Base-by-base conservation (phyloP, 2,329 filamentous ascomycete genomes). In the Thielaviopsis ethacetica region DNA sequence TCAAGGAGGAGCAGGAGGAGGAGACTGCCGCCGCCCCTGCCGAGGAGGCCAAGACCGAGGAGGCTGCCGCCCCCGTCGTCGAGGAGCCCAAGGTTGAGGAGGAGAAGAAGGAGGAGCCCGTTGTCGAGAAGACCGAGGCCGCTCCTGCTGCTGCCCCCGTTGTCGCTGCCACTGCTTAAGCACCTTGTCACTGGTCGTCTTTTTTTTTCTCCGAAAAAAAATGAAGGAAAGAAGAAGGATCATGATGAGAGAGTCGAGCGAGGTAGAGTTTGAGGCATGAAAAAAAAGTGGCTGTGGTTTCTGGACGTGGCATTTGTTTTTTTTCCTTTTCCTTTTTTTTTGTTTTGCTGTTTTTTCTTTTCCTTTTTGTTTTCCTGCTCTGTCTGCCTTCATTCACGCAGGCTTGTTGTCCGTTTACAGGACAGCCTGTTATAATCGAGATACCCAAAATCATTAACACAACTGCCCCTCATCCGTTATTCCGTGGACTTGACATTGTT, bases 61-160 rank as follows among this genome's bases (percentile, higher is more conserved):
- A 73, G 57, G 69, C 75, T 56, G 72, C 69, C 62, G 72, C 69
- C 62, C 74, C 79, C 65, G 73, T 75, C 63, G 60, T 60, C 21
- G 62, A 68, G 60, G 68, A 73, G 66, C 60, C 60, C 50, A 57
- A 66, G n/a, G 58, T 64, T 56, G 65, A 68, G 65, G 64, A 64
- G 62, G 62, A 64, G 13, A 63, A 63, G 57, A 63, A 65, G 64
- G 62, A 65, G 59, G 72, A 74, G 68, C 64, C 71, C 22, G 68
- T 71, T 66, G 69, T 72, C 26, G 70, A 72, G 66, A 68, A 70
- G 59, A 71, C 68, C 13, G 65, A 69, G 19, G 65, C 71, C 54
- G 67, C 71, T 59, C 65, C 74, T 59, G 69, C 75, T 58, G 73
- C 69, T 62, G 75, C 79, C 65, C 74, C 75, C 64, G 76, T 76